Conservation (phyloP, 2,329 filamentous ascomycete genomes). For the Ceratocystis diversiconidia region DNA sequence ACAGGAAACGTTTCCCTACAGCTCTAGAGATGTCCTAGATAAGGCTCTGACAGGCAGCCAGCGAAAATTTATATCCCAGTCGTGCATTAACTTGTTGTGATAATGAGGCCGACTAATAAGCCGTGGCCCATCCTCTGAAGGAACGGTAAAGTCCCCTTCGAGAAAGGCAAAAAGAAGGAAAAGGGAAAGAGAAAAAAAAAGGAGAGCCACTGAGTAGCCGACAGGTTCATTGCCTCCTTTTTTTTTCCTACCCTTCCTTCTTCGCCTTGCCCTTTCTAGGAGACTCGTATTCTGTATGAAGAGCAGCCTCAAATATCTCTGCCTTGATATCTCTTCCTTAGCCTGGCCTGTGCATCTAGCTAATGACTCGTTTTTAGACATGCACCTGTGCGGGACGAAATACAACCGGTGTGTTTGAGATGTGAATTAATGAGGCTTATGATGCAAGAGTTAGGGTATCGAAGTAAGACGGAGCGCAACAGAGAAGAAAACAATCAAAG, state of each 20-base stretch:
- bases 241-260: neutral
- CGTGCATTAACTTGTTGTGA: constrained; percentile 7
- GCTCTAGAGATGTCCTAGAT: neutral
- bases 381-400: neutral
- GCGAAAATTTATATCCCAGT: constrained; percentile 1
- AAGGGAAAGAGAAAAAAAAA: neutral
- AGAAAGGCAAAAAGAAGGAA: neutral
- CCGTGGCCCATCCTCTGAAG: constrained; percentile 8
- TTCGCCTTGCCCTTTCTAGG: neutral
- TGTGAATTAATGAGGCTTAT: neutral
- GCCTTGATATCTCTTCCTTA: neutral
- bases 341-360: constrained; percentile 1
- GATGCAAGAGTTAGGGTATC: neutral
- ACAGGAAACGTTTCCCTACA: neutral
- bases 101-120: constrained; percentile 9
- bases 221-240: neutral
- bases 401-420: neutral
- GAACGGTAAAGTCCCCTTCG: neutral
- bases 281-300: neutral
- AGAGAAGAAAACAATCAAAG: neutral
- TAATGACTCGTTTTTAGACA: neutral
- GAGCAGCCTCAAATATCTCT: neutral
- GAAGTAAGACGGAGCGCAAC: neutral
- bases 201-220: no score
- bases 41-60: neutral